These are phyloP conservation scores for Rhodamnia argentea DNA, from an alignment of 345 rosid species.

Conservation along the genomic window DNA sequence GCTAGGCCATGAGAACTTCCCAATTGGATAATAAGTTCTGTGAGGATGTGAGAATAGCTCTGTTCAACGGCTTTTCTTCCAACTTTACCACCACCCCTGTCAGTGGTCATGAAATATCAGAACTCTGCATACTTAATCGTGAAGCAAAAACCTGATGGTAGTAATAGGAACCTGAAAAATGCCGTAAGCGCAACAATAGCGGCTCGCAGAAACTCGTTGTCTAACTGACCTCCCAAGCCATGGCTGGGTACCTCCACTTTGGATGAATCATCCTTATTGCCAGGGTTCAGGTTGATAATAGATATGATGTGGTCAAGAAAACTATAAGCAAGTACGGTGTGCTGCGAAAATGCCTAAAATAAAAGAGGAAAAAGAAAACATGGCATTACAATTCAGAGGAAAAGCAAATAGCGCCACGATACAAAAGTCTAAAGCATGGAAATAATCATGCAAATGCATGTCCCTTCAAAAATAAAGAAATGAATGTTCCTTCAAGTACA, in stretches of 20 bases:
- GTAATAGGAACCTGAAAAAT: constrained; percentile 58
- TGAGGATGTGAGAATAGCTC: constrained; percentile 78
- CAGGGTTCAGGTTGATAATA: constrained; percentile 52
- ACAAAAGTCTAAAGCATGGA: neutral
- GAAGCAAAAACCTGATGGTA: neutral
- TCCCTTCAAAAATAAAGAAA: neutral
- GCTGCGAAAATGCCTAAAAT: constrained; percentile 78
- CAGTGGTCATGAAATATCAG: constrained; percentile 12
- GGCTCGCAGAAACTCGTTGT: constrained; percentile 66
- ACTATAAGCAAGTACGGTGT: constrained; percentile 50
- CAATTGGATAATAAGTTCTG: constrained; percentile 77
- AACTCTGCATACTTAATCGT: constrained; percentile 2
- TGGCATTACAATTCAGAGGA: neutral
- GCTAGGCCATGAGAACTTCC: constrained; percentile 92
- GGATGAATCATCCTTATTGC: constrained; percentile 37
- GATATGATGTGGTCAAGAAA: constrained; percentile 82
- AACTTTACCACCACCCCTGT: constrained; percentile 93
- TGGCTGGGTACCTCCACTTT: constrained; percentile 47
- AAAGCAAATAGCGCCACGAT: neutral
- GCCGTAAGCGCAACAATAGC: constrained; percentile 85
- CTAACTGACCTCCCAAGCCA: constrained; percentile 41
- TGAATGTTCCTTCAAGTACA: neutral
- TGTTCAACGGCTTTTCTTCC: constrained; percentile 91
- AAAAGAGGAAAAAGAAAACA: constrained; percentile 1
- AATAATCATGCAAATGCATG: neutral